Base-by-base conservation (phyloP, 139 green algal genomes). In the Nannochloris sp. region DNA sequence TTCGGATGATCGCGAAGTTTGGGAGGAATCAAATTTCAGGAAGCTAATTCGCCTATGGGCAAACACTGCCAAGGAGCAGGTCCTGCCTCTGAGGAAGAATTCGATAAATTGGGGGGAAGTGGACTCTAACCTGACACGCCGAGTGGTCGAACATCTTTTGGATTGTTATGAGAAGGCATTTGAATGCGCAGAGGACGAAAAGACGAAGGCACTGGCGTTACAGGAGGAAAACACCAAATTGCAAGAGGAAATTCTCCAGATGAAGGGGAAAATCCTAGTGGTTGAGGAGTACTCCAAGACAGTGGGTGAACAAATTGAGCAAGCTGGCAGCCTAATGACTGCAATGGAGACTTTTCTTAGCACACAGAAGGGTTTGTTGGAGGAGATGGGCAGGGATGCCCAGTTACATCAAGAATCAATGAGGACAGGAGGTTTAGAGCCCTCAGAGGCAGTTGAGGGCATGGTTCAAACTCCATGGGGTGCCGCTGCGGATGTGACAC, bases 361-460 rank as follows among this genome's bases (percentile, higher is more conserved):
- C 43, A 49, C 43, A 49, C 43, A 49, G 20, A 23, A 49, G 43
- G 43, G 43, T 49, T 49, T 49, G 43, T 49, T 49, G 43, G 43
- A 49, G 43, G 43, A 49, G 43, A 49, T 49, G 43, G 43, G 43
- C 43, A 49, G 43, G 43, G 43, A 49, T 49, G 43, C 43, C 43
- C 43, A 49, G 43, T 49, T 51, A 51, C 4, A 51, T 51, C 45
- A 51, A 51, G 45, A 51, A 51, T 51, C 45, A 28, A 51, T 51
- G 45, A 51, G 45, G 45, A 51, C 45, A 17, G 45, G 10, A 17
- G 45, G 45, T 51, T 51, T 51, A 51, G 45, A 51, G 45, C 45
- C 43, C 45, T 17, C 10, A 13, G 45, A 51, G 10, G 3, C 45
- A 51, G 45, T 51, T 51, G 4, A 14, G 3, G 3, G 10, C 3